Base-by-base conservation (phyloP, 371 early-diverging fungal species). In the Mortierella polycephala region DNA sequence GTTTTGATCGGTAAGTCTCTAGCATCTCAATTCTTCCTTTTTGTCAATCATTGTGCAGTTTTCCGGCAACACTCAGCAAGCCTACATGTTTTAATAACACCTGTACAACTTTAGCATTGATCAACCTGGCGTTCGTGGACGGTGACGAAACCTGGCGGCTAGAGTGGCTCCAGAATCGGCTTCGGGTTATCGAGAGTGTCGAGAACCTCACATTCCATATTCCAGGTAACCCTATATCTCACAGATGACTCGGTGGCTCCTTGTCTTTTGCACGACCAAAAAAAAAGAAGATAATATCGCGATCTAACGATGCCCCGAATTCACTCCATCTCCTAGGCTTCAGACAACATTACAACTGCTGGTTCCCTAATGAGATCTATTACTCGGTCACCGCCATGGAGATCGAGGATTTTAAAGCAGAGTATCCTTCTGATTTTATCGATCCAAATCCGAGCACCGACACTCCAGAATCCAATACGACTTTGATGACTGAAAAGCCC, bases 161-260 rank as follows among this genome's bases (percentile, higher is more conserved):
- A 40, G 56, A 57, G 3, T 64, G 65, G 65, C 65, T 64, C 12
- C 45, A 49, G 12, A 64, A 56, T 41, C 14, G 65, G 3, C 39
- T 64, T 37, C 57, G 50, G 5, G 21, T 45, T 20, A 41, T 49
- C 16, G 65, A 64, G 47, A 56, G 42, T 14, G 65, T 57, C 30
- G 65, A 64, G 47, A 64, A 64, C 42, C 46, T 64, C 57, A 47
- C 65, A 12, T 57, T 40, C 18, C 10, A 40, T 13, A 64, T 64
- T 50, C 65, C 65, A 41, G 65, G 65, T 68, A 55, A 30, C 13
- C 16, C 30, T 30, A 1, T 30, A 30, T 30, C 30, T 30, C 30
- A 30, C 30, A 30, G 16, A 46, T 46, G 11, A 2, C 30, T 30
- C 30, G 4, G 30, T 30, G 30, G 30, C 30, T 30, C 30, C 30